Base-by-base conservation (phyloP, 2,329 filamentous ascomycete genomes). In the Chalaropsis ovoidea region DNA sequence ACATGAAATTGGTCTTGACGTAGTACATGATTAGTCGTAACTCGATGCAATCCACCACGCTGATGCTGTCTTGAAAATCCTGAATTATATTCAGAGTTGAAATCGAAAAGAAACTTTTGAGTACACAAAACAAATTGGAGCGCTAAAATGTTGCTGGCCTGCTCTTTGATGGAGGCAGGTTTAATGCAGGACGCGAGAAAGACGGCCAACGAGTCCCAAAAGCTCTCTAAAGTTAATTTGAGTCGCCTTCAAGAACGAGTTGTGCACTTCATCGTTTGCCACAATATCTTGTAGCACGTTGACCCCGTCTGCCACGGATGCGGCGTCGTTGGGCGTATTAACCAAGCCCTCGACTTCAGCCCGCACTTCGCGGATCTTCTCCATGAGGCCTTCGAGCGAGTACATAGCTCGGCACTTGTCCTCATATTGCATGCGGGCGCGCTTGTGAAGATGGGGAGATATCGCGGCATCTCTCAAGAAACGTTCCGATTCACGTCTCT, bases 211-310 rank as follows among this genome's bases (percentile, higher is more conserved):
- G 35, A 47, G 61, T 62, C 24, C 24, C 27, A 62, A 35, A 13
- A 62, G 6, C n/a, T 47, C 42, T 19, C 42, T 49, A 11, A 62
- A 62, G 45, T 62, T 19, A 31, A 62, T 39, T 13, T 15, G 17
- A 8, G 61, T 62, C 15, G 17, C 31, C 17, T 35, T 47, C 22
- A 62, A 22, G 24, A 47, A 45, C n/a, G 42, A 35, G n/a, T 49
- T 8, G 31, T 45, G 54, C 39, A 63, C 22, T 61, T 47, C 39
- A 42, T 63, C 42, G 17, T 58, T 54, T 17, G 45, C 49, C 17
- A 39, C 52, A 61, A 62, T 45, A 24, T 41, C 35, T 17, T 24
- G 39, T 35, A 68, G 19, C 49, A 60, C 45, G 15, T 45, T 19
- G 13, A 62, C 41, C 7, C 61, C 61, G 43, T 62, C 41, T 54